phyloP scores from a whole-genome alignment of 306 rosid genomes.

The Luffa acutangula region DNA sequence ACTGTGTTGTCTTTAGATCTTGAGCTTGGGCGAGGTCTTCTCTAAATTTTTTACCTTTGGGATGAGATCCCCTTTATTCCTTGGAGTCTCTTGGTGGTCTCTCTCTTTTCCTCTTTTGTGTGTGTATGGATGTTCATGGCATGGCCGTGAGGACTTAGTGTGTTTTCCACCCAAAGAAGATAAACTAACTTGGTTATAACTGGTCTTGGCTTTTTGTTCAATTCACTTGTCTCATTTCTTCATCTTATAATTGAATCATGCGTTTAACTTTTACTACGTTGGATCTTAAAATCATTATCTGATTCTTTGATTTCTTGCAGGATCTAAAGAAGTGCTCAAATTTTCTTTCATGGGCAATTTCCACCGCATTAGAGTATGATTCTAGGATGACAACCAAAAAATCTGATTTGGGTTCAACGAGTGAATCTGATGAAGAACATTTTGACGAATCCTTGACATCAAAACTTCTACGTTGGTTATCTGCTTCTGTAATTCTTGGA shows the following conservation, averaged over 20 bases:
- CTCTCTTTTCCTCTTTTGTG: background rate
- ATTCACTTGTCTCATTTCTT: background rate
- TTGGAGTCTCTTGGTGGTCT: background rate
- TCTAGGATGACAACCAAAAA: conserved; percentile 28
- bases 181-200: background rate
- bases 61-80: too few relatives aligned
- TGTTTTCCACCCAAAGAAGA: background rate
- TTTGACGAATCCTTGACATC: conserved; percentile 33
- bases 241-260: conserved; percentile 3
- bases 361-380: conserved; percentile 43
- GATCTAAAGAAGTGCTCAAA: conserved; percentile 42
- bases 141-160: background rate
- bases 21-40: too few relatives aligned
- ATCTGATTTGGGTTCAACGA: conserved; percentile 16
- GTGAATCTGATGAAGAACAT: conserved; percentile 23
- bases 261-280: background rate
- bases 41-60: too few relatives aligned
- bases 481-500: conserved; percentile 62
- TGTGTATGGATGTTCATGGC: too few relatives aligned
- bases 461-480: conserved; percentile 62
- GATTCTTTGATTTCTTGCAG: conserved; percentile 26
- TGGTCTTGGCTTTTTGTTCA: background rate
- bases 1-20: too few relatives aligned
- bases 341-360: conserved; percentile 61
- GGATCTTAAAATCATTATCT: background rate